A percentile compares a stretch with the other conserved stretches of the same genome.
phyloP scores from a whole-genome alignment of 371 early-diverging fungal genomes.

The Mortierella sp. region DNA sequence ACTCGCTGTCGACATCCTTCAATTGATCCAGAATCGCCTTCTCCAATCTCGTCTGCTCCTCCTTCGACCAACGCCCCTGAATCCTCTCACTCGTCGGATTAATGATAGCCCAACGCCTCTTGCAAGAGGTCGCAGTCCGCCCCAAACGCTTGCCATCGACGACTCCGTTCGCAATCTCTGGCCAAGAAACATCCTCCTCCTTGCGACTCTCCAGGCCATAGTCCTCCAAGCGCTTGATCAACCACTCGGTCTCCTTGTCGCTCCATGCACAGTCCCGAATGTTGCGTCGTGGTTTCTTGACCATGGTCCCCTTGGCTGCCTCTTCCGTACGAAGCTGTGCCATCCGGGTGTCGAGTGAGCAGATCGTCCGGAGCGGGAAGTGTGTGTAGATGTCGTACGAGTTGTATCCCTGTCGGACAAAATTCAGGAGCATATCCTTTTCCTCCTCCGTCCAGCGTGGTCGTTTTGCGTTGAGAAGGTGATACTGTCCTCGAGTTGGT shows the following conservation, averaged over 20 bases:
- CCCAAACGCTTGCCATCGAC: slow-evolving; percentile 10
- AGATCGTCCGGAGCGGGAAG: slow-evolving; percentile 7
- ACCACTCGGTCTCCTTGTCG: slow-evolving; percentile 12
- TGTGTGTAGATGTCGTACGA: background rate
- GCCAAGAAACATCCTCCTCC: background rate
- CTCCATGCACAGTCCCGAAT: background rate
- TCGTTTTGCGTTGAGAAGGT: background rate
- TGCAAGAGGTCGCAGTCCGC: slow-evolving; percentile 12
- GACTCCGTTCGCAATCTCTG: background rate
- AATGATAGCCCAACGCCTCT: slow-evolving; percentile 22
- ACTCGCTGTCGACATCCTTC: too few relatives aligned
- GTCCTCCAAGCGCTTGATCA: slow-evolving; percentile 1
- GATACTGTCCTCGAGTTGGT: background rate
- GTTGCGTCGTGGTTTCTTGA: background rate
- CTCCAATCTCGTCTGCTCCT: background rate
- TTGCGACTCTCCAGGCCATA: background rate
- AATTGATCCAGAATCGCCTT: background rate
- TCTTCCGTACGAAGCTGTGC: background rate
- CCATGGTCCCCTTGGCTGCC: background rate
- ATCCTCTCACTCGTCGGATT: background rate
- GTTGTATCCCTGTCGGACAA: background rate
- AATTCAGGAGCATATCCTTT: background rate
- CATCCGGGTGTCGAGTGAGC: slow-evolving; percentile 1
- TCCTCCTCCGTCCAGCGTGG: slow-evolving; percentile 17
- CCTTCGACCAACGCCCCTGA: background rate